Evolutionary conservation across 2,329 filamentous ascomycete species (phyloP).

Genomic region (Cryphonectria parasitica): DNA sequence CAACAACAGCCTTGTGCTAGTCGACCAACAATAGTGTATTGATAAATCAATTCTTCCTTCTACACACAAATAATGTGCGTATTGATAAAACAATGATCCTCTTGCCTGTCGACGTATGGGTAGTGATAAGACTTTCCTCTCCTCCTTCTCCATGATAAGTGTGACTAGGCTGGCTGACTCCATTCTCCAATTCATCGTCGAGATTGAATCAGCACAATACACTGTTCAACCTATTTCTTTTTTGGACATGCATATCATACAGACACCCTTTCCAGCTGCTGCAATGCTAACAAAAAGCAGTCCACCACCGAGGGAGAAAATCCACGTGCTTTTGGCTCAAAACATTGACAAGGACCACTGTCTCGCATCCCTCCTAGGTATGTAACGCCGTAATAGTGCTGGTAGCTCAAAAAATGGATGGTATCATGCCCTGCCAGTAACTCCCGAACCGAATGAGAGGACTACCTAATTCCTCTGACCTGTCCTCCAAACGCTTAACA

Average conservation of each 20-base stretch:
- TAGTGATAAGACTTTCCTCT: background rate
- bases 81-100: background rate
- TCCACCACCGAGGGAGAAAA: background rate
- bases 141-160: background rate
- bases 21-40: background rate
- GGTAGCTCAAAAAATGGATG: slow-evolving; percentile 7
- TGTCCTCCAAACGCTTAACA: slow-evolving; percentile 15
- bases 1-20: background rate
- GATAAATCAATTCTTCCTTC: background rate
- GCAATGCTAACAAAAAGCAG: background rate
- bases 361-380: background rate
- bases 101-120: background rate
- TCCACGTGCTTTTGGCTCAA: slow-evolving; percentile 5
- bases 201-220: background rate
- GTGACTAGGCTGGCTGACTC: background rate
- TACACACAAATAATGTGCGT: background rate
- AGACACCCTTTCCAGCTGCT: background rate
- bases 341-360: background rate
- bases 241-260: slow-evolving; percentile 1
- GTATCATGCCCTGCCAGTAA: slow-evolving; percentile 18
- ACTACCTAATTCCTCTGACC: slow-evolving; percentile 20
- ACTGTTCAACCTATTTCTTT: background rate
- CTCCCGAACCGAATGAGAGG: slow-evolving; percentile 20
- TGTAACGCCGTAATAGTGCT: slow-evolving; percentile 8
- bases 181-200: background rate